Base-by-base conservation (phyloP, 73 alveolate species). In the Blepharisma japonicum region DNA sequence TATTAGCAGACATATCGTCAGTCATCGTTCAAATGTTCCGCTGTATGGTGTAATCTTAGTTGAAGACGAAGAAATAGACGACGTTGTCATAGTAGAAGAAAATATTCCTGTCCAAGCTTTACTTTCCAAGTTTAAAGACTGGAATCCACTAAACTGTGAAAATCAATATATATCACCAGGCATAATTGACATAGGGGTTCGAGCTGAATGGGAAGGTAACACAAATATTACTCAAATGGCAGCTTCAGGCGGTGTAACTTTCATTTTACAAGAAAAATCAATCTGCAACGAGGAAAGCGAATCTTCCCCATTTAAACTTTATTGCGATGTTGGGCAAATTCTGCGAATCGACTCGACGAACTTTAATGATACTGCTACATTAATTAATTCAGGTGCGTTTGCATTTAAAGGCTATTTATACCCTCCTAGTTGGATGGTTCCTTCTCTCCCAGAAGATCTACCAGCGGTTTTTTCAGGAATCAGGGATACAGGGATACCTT, bases 321-420 rank as follows among this genome's bases (percentile, higher is more conserved):
- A 18, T 61, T 61, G 74, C 23, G 74, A 61, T 61, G 74, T 61
- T 25, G 74, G 50, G 46, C 38, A 18, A 8, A 25, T 61, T 61
- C 50, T 9, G 50, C 14, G 39, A 14, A 39, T 61, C 2, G 42
- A 32, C 42, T 32, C 47, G 5, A 61, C 14, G 18, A 14, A 61
- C 74, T 25, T 61, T 25, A 25, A 14, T 61, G 42, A 32, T 32
- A 32, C 3, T 32, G 42, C 42, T 61, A 9, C 39, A 20, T 25
- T 9, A 61, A 61, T 61, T 20, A 11, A 11, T 14, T 14, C 18
- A 25, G 39, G 23, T 0, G 23, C 47, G 0, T 61, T n/a, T 25
- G 74, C 46, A 14, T 25, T 61, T n/a, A 61, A 61, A 61, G 74
- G 49, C 14, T 61, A 61, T 61, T 61, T 61, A 61, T 61, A 14